phyloP scores from a whole-genome alignment of 306 rosid genomes.

The Leucaena leucocephala region DNA sequence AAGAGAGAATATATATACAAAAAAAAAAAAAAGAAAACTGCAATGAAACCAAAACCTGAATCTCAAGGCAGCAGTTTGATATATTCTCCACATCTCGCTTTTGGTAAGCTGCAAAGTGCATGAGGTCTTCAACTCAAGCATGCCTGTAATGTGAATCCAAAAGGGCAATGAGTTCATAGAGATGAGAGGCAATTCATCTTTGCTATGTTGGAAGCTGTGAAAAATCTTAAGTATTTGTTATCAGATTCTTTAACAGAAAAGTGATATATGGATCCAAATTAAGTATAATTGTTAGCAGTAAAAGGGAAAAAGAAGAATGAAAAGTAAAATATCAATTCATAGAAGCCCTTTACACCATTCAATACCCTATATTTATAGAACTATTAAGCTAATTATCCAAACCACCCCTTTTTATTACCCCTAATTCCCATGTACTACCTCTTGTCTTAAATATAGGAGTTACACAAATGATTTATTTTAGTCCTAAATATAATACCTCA shows the following conservation, averaged over 20 bases:
- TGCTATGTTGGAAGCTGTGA: neutral
- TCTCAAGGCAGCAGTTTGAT: conserved; percentile 20
- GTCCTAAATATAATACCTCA: no score
- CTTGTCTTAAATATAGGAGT: no score
- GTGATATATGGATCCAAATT: neutral
- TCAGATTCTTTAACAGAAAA: neutral
- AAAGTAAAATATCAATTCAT: no score
- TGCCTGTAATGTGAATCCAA: neutral
- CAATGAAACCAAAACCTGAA: conserved; percentile 36
- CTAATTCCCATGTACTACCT: no score
- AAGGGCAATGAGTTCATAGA: neutral
- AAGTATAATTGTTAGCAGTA: no score
- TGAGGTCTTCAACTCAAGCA: conserved; percentile 23
- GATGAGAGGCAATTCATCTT: conserved; percentile 23
- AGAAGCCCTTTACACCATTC: no score
- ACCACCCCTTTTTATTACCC: no score
- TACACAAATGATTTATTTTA: no score
- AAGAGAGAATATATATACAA: neutral
- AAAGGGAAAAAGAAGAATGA: no score
- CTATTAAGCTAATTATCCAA: no score
- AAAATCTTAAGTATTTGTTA: neutral
- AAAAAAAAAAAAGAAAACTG: conserved; percentile 25
- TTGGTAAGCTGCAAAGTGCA: conserved; percentile 4
- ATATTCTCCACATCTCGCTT: neutral
- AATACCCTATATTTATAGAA: no score